Conservation (phyloP, 352 stramenopile genomes). For the Phytopythium mirpurense region DNA sequence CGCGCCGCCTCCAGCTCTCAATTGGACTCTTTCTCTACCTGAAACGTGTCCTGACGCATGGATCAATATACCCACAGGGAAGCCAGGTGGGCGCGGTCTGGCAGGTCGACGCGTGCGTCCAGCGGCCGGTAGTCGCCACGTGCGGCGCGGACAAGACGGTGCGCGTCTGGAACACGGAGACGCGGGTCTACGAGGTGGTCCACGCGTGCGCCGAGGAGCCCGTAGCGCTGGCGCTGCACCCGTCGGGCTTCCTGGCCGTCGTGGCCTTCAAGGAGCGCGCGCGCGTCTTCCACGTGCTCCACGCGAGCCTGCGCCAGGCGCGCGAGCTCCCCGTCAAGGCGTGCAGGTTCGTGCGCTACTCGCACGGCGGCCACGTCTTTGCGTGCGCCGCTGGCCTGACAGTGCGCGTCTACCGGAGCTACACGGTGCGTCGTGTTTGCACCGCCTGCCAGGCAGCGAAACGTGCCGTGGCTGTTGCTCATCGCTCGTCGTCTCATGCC, state of each 20-base stretch:
- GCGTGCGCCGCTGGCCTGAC: constrained; percentile 64
- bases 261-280: constrained; percentile 79
- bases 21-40: neutral
- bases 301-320: constrained; percentile 58
- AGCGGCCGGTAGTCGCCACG: constrained; percentile 77
- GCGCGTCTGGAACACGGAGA: constrained; percentile 87
- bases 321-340: constrained; percentile 67
- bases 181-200: constrained; percentile 53
- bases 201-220: constrained; percentile 64
- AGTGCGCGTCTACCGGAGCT: constrained; percentile 53
- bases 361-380: constrained; percentile 70
- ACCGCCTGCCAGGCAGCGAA: too few relatives aligned
- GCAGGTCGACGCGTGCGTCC: constrained; percentile 76
- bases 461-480: neutral
- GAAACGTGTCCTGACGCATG: too few relatives aligned
- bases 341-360: constrained; percentile 51
- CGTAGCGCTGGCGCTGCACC: constrained; percentile 52
- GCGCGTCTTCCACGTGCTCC: constrained; percentile 64
- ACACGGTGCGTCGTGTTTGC: constrained; percentile 31
- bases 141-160: constrained; percentile 83
- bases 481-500: too few relatives aligned
- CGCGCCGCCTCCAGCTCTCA: neutral
- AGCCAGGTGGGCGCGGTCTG: constrained; percentile 60
- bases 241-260: constrained; percentile 61
- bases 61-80: constrained; percentile 28